These are phyloP conservation scores for Geotrichum klebahnii DNA, from an alignment of 1,139 yeast genomes.

Conservation along the genomic window DNA sequence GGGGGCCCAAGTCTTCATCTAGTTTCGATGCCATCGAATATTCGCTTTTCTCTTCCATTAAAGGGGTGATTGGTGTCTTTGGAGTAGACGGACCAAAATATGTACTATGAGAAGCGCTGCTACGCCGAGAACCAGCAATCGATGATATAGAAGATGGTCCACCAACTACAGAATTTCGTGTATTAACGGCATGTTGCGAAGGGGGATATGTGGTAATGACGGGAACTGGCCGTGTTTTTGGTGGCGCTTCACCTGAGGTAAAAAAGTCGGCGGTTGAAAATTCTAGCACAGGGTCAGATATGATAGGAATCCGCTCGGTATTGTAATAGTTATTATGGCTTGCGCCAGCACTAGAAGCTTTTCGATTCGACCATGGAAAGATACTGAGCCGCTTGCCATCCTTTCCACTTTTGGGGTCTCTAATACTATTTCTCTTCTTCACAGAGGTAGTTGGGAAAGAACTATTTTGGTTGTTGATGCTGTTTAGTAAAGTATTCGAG, in stretches of 20 bases:
- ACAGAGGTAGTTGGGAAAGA: neutral
- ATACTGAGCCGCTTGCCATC: constrained; percentile 15
- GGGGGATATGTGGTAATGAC: constrained; percentile 18
- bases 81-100: neutral
- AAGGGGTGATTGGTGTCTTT: neutral
- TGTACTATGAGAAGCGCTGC: neutral
- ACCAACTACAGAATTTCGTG: constrained; percentile 20
- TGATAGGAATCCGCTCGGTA: constrained; percentile 22
- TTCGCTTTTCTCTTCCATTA: neutral
- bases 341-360: constrained; percentile 3
- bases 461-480: neutral
- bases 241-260: constrained; percentile 7
- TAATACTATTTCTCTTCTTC: neutral
- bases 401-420: neutral
- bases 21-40: neutral
- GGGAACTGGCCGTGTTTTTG: constrained; percentile 17
- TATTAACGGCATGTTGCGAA: constrained; percentile 20
- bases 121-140: constrained; percentile 1
- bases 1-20: neutral
- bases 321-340: constrained; percentile 17
- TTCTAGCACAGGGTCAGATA: constrained; percentile 22
- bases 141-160: neutral
- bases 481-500: neutral
- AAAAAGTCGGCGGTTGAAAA: constrained; percentile 21
- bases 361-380: constrained; percentile 19